These are phyloP conservation scores for Graphiopsis chlorocephala DNA, from an alignment of 2,329 filamentous ascomycete species.

Conservation along the genomic window DNA sequence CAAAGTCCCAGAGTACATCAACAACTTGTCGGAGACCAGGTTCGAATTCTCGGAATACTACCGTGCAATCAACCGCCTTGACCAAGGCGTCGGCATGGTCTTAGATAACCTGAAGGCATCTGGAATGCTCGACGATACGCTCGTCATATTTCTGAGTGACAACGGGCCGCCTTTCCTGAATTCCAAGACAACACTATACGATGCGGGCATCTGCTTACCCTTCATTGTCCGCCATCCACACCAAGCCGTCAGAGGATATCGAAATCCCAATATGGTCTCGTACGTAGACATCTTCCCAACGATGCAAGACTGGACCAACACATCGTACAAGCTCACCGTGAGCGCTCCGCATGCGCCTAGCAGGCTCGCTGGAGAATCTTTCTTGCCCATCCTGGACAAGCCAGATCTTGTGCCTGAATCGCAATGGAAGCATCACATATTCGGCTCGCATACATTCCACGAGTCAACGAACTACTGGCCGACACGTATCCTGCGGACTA, in stretches of 20 bases:
- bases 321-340: background rate
- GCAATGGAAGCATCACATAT: conserved; percentile 40
- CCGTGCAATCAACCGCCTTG: conserved; percentile 41
- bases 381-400: conserved; percentile 27
- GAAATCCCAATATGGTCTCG: background rate
- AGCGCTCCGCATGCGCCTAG: background rate
- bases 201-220: conserved; percentile 47
- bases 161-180: conserved; percentile 53
- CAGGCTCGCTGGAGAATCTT: background rate
- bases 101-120: conserved; percentile 35
- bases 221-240: conserved; percentile 42
- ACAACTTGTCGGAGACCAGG: conserved; percentile 41
- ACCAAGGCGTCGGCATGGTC: conserved; percentile 43
- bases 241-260: conserved; percentile 29
- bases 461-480: conserved; percentile 53
- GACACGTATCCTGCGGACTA: conserved; percentile 46
- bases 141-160: conserved; percentile 43
- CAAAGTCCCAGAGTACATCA: conserved; percentile 33
- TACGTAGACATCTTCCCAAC: background rate
- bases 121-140: background rate
- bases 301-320: background rate
- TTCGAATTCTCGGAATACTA: conserved; percentile 44
- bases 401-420: conserved; percentile 23
- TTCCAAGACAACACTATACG: conserved; percentile 52
- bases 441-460: conserved; percentile 54